These are phyloP conservation scores for Schizophyllum commune DNA, from an alignment of 1,284 basidiomycete species.

Conservation along the genomic window DNA sequence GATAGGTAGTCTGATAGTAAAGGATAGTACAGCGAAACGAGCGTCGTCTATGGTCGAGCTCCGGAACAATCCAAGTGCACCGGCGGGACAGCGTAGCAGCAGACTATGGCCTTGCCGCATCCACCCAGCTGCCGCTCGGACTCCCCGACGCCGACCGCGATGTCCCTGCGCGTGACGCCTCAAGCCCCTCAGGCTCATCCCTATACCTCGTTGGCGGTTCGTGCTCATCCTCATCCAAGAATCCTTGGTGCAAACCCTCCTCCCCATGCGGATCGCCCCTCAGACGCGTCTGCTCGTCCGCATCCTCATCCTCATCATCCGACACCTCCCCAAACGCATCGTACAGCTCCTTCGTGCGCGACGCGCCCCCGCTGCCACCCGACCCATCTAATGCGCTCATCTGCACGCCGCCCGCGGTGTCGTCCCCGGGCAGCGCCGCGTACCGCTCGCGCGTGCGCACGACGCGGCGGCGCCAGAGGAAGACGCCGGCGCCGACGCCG, in stretches of 20 bases:
- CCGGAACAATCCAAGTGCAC: conserved; percentile 12
- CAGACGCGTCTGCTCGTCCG: conserved; percentile 58
- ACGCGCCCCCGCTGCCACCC: conserved; percentile 26
- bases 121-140: conserved; percentile 26
- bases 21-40: not conserved
- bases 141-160: conserved; percentile 26
- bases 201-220: conserved; percentile 9
- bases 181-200: conserved; percentile 5
- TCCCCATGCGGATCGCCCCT: conserved; percentile 22
- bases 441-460: conserved; percentile 51
- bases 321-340: conserved; percentile 87
- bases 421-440: conserved; percentile 39
- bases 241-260: conserved; percentile 50
- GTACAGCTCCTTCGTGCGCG: conserved; percentile 76
- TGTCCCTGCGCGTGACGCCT: not conserved
- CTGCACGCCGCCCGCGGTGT: conserved; percentile 51
- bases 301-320: conserved; percentile 65
- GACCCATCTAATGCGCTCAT: conserved; percentile 41
- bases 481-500: conserved; percentile 52
- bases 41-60: conserved; percentile 8
- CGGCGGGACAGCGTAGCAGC: too few species aligned
- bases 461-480: conserved; percentile 63
- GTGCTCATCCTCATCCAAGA: conserved; percentile 55
- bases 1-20: not conserved
- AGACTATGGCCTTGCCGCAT: not conserved